phyloP scores from a whole-genome alignment of 306 rosid genomes.

The Prunus armeniaca region DNA sequence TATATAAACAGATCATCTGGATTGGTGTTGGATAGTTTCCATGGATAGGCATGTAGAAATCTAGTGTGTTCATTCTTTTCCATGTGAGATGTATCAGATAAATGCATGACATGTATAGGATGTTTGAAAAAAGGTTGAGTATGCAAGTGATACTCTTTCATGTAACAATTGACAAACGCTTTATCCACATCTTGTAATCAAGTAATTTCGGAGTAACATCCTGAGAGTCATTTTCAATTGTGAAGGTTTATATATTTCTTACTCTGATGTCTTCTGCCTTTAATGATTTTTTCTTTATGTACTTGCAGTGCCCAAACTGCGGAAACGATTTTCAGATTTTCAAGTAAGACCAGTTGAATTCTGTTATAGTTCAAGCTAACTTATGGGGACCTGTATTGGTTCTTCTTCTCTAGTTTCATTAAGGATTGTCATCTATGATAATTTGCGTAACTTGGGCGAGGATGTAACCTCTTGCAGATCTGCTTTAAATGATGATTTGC shows the following conservation, averaged over 20 bases:
- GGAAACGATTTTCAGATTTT: slow-evolving; percentile 92
- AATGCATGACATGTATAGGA: not conserved
- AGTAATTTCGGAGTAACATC: not conserved
- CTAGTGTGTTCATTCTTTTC: not conserved
- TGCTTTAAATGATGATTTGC: slow-evolving; percentile 69
- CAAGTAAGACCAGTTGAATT: slow-evolving; percentile 61
- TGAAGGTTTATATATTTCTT: not conserved
- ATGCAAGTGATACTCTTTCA: not conserved
- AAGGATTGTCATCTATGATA: not conserved
- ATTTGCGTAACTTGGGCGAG: not conserved
- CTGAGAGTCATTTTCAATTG: not conserved
- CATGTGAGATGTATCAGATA: not conserved
- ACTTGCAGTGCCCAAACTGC: slow-evolving; percentile 92
- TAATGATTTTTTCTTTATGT: slow-evolving; percentile 19
- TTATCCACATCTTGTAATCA: not conserved
- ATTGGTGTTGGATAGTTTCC: not conserved
- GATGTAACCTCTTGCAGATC: slow-evolving; percentile 52
- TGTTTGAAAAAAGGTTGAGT: not conserved
- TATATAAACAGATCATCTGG: not conserved
- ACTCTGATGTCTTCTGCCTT: not conserved
- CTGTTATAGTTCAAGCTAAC: slow-evolving; percentile 10
- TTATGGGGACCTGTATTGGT: not conserved
- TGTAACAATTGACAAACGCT: not conserved
- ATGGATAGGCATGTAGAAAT: not conserved
- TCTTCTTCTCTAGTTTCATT: slow-evolving; percentile 10